Conservation (phyloP, 108 stramenopile species). For the Skeletonema grethae region DNA sequence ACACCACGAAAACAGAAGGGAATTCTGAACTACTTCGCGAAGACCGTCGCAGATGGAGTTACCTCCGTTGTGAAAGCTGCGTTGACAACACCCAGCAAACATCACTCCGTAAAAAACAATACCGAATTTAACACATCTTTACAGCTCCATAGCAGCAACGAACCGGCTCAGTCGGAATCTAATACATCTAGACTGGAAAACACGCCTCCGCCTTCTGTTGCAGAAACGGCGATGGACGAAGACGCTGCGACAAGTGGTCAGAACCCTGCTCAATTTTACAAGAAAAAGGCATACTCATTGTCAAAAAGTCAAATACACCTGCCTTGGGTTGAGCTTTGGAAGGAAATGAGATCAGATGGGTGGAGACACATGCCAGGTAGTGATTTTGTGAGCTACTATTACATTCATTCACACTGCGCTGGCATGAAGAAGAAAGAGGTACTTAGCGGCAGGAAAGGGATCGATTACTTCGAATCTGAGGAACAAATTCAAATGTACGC, state of each 20-base stretch:
- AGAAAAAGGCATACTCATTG: background rate
- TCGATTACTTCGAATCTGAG: conserved; percentile 28
- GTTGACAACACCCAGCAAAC: background rate
- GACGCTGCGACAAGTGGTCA: conserved; percentile 21
- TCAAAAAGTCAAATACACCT: conserved; percentile 20
- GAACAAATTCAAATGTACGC: conserved; percentile 12
- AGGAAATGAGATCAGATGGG: conserved; percentile 21
- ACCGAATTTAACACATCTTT: background rate
- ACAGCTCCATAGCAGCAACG: background rate
- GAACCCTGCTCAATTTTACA: background rate
- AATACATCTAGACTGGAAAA: background rate
- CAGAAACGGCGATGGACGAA: conserved; percentile 24
- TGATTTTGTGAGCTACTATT: conserved; percentile 6
- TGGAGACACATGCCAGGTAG: background rate
- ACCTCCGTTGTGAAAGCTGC: background rate
- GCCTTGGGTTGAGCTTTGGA: conserved; percentile 14
- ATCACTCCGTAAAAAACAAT: background rate
- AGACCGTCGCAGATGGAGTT: background rate
- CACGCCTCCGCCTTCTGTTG: conserved; percentile 27
- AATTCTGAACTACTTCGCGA: background rate
- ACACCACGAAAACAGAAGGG: background rate
- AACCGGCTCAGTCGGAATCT: background rate
- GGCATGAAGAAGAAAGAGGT: conserved; percentile 21
- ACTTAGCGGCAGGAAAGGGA: conserved; percentile 13
- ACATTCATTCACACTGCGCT: conserved; percentile 10